Conservation (phyloP, 2,329 filamentous ascomycete genomes). For the Diaporthe ampelina region DNA sequence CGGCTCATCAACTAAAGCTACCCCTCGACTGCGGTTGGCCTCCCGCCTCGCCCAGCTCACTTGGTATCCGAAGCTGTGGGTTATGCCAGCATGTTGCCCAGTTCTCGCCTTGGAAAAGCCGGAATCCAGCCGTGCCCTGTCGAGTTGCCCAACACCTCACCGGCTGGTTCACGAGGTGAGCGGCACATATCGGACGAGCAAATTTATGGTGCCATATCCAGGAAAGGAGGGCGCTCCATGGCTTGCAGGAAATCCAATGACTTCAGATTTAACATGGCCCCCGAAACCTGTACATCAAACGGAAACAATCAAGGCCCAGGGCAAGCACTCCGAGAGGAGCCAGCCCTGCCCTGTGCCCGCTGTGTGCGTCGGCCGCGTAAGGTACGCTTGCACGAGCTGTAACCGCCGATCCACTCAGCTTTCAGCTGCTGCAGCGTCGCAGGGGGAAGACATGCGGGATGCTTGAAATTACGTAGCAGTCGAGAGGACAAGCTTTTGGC, state of each 20-base stretch:
- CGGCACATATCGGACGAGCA: neutral
- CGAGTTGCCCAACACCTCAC: neutral
- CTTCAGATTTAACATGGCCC: slow-evolving; percentile 15
- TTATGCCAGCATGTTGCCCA: slow-evolving; percentile 1
- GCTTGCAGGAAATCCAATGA: slow-evolving; percentile 34
- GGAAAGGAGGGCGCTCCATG: slow-evolving; percentile 4
- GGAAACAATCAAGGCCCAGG: slow-evolving; percentile 33
- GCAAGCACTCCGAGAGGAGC: slow-evolving; percentile 31
- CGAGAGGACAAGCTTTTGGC: slow-evolving; percentile 24
- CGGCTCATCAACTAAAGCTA: slow-evolving; percentile 34
- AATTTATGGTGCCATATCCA: slow-evolving; percentile 11
- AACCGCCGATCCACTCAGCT: slow-evolving; percentile 34
- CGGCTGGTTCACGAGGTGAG: neutral
- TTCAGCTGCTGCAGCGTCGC: slow-evolving; percentile 32
- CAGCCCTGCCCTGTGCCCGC: slow-evolving; percentile 35
- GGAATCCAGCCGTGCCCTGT: neutral
- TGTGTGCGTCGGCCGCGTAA: slow-evolving; percentile 38
- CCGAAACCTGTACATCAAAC: slow-evolving; percentile 37
- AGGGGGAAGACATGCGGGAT: slow-evolving; percentile 24
- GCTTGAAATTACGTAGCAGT: slow-evolving; percentile 33
- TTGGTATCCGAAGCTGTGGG: neutral
- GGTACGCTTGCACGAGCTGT: slow-evolving; percentile 39
- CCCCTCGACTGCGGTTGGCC: slow-evolving; percentile 32
- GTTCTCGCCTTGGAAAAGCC: neutral
- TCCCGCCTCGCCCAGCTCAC: slow-evolving; percentile 26